phyloP scores from a whole-genome alignment of 345 rosid genomes.

The Zanthoxylum bungeanum region DNA sequence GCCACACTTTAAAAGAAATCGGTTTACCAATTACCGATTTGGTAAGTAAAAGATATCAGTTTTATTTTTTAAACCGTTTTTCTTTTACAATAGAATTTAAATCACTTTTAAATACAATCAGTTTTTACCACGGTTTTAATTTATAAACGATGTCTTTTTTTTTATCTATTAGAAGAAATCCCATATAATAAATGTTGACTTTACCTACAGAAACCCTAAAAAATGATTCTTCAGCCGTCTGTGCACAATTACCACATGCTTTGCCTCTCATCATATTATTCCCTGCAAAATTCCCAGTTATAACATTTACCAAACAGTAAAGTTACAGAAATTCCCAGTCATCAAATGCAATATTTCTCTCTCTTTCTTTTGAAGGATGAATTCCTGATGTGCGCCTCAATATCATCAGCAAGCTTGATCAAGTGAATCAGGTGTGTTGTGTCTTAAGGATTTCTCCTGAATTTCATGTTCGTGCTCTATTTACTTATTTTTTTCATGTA shows the following conservation, averaged over 20 bases:
- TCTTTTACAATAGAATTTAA: no score
- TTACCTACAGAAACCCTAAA: not conserved
- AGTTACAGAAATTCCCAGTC: conserved; percentile 14
- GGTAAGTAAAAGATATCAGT: no score
- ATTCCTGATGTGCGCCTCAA: conserved; percentile 95
- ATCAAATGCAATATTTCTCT: conserved; percentile 79
- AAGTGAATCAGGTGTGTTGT: conserved; percentile 86
- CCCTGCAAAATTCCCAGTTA: conserved; percentile 25
- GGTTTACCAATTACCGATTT: no score
- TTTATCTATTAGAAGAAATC: no score
- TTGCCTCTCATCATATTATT: conserved; percentile 37
- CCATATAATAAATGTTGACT: no score
- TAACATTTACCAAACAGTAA: conserved; percentile 17
- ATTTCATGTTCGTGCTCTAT: not conserved
- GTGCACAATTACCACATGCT: conserved; percentile 38
- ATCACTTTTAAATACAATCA: no score
- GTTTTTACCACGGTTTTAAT: no score
- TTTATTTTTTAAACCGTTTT: no score
- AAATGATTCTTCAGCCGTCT: conserved; percentile 57
- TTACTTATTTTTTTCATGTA: not conserved
- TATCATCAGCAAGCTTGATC: conserved; percentile 96
- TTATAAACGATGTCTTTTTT: no score
- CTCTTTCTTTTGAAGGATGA: conserved; percentile 95
- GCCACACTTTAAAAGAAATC: no score
- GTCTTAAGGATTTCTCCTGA: not conserved